Conservation (phyloP, 192 early-diverging fungal species). For the Gonapodya sp. region DNA sequence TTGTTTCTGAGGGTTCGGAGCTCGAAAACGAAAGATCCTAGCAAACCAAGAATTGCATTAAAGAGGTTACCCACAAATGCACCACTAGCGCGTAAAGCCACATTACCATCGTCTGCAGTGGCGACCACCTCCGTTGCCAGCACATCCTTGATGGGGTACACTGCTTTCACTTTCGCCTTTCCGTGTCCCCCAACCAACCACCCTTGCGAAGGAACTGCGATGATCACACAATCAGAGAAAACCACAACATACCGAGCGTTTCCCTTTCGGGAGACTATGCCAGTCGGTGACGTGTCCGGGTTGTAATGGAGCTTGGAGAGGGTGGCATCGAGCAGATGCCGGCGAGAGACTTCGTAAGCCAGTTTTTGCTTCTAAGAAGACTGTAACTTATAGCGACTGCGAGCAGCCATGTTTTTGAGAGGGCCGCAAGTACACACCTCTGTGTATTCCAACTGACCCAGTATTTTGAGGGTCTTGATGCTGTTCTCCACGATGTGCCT, state of each 20-base stretch:
- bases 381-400: neutral
- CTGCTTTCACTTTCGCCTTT: neutral
- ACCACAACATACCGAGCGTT: neutral
- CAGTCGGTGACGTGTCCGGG: neutral
- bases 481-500: slow-evolving; percentile 19
- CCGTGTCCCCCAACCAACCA: neutral
- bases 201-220: neutral
- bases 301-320: neutral
- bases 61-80: neutral
- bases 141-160: neutral
- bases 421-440: neutral
- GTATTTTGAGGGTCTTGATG: neutral
- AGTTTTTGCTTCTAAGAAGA: neutral
- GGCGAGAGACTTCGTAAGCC: neutral
- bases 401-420: neutral
- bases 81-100: neutral
- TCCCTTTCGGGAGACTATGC: neutral
- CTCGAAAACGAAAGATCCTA: neutral
- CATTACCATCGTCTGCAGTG: neutral
- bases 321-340: neutral
- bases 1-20: neutral
- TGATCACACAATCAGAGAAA: neutral
- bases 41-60: neutral
- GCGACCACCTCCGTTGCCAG: neutral
- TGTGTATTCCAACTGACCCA: neutral